Percentiles rank a stretch among this genome's conserved stretches.
These are phyloP conservation scores for Entoloma clypeatum DNA, from an alignment of 1,284 basidiomycete genomes.

Conservation along the genomic window DNA sequence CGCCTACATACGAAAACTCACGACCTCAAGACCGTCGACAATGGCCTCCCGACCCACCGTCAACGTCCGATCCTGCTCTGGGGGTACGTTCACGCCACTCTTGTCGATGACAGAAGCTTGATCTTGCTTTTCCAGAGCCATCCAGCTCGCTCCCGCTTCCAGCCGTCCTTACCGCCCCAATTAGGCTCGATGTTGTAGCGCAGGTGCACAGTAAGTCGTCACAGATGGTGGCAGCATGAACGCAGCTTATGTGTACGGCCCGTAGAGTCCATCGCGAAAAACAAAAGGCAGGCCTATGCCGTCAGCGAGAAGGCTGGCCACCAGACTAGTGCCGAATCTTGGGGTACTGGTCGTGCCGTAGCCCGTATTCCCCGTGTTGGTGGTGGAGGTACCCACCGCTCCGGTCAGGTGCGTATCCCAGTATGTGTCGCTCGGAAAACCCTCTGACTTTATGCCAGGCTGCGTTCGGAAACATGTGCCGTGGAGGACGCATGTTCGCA, in stretches of 20 bases:
- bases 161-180: conserved; percentile 96
- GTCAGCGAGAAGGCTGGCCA: conserved; percentile 98
- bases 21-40: conserved; percentile 34
- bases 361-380: conserved; percentile 99
- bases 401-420: conserved; percentile 74
- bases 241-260: conserved; percentile 1
- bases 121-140: conserved; percentile 53
- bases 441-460: conserved; percentile 42
- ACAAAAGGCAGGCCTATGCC: conserved; percentile 96
- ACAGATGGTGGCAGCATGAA: background rate
- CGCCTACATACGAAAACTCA: conserved; percentile 22
- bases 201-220: conserved; percentile 96
- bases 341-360: conserved; percentile 99
- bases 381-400: conserved; percentile 98
- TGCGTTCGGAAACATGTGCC: conserved; percentile 99
- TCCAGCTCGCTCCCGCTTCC: conserved; percentile 91
- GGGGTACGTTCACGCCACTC: conserved; percentile 46
- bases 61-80: conserved; percentile 71
- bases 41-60: conserved; percentile 93
- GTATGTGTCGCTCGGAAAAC: background rate
- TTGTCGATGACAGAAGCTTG: conserved; percentile 6
- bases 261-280: conserved; percentile 96
- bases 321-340: conserved; percentile 98
- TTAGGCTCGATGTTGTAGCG: conserved; percentile 97
- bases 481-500: conserved; percentile 99